Evolutionary conservation across 345 rosid genomes (phyloP).

Genomic region (Citrus medica): DNA sequence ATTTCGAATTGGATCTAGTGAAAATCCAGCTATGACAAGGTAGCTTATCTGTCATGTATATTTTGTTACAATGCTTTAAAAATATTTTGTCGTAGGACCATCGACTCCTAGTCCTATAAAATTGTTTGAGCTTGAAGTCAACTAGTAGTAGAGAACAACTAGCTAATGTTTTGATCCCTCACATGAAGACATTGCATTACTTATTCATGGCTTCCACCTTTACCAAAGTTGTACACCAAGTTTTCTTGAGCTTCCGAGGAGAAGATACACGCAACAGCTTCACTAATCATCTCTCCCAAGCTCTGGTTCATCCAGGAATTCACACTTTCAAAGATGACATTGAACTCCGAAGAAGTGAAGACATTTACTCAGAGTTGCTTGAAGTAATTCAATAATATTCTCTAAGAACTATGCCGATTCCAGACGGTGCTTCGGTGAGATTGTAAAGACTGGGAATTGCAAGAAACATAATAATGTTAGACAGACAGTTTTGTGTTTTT

Average conservation of each 20-base stretch:
- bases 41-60: no score
- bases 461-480: not conserved
- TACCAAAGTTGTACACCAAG: not conserved
- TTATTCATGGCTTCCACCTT: not conserved
- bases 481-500: not conserved
- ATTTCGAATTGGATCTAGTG: no score
- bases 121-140: no score
- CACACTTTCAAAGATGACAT: not conserved
- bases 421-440: not conserved
- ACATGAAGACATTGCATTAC: not conserved
- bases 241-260: not conserved
- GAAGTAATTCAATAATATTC: not conserved
- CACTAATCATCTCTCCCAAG: not conserved
- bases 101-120: no score
- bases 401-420: constrained; percentile 1
- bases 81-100: no score
- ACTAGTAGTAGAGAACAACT: no score
- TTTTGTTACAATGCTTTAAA: no score
- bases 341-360: not conserved
- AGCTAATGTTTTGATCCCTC: no score
- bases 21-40: no score
- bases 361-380: not conserved
- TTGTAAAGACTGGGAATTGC: not conserved
- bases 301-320: not conserved
- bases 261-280: not conserved